Evolutionary conservation across 2,329 filamentous ascomycete genomes (phyloP).

Genomic region (Lachnellula occidentalis): DNA sequence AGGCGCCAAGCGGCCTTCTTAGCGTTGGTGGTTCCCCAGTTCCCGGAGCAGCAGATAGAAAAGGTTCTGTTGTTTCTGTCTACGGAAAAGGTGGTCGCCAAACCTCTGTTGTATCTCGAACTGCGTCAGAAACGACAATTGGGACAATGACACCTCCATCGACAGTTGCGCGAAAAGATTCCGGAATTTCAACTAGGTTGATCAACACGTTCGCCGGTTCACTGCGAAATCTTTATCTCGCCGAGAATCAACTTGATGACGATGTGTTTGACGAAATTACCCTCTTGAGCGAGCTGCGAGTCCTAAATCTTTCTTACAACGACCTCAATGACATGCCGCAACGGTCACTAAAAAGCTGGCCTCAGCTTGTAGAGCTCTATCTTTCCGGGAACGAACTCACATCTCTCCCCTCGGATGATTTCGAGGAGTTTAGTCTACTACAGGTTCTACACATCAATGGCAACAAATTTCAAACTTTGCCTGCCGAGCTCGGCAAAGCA

Average conservation of each 20-base stretch:
- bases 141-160: conserved; percentile 42
- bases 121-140: conserved; percentile 43
- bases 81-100: conserved; percentile 77
- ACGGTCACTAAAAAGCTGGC: conserved; percentile 82
- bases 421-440: conserved; percentile 82
- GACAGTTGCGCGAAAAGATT: conserved; percentile 72
- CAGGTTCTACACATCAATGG: conserved; percentile 93
- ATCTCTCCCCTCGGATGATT: conserved; percentile 83
- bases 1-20: conserved; percentile 70
- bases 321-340: conserved; percentile 88
- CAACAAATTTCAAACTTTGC: conserved; percentile 95
- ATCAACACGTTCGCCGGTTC: conserved; percentile 85
- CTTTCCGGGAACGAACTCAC: conserved; percentile 93
- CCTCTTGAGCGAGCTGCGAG: conserved; percentile 73
- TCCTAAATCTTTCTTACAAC: conserved; percentile 93
- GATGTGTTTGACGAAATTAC: conserved; percentile 92
- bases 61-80: conserved; percentile 78
- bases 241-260: conserved; percentile 90
- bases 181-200: conserved; percentile 72
- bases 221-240: conserved; percentile 76
- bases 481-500: conserved; percentile 90
- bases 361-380: conserved; percentile 84
- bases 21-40: conserved; percentile 72
- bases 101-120: conserved; percentile 73
- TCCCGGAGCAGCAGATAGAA: conserved; percentile 56